phyloP scores from a whole-genome alignment of 2,329 filamentous ascomycete species.

The Ophiostoma himal-ulmi region DNA sequence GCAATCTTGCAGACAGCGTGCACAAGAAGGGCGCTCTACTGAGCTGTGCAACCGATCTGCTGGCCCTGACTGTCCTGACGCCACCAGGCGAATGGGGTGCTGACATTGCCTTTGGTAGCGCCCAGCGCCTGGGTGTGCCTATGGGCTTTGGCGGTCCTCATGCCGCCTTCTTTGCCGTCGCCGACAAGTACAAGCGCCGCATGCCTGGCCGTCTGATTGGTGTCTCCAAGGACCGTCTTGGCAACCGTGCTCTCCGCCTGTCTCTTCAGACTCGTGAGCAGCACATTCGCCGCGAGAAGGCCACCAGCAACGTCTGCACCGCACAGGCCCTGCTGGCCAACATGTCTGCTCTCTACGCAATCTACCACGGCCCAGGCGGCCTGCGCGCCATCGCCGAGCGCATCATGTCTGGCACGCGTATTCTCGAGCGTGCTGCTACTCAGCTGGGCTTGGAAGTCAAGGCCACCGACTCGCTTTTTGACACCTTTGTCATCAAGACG shows the following conservation, averaged over 20 bases:
- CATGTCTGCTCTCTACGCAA: slow-evolving; percentile 90
- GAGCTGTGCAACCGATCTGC: slow-evolving; percentile 80
- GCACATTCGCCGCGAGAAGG: slow-evolving; percentile 93
- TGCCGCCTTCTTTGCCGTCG: slow-evolving; percentile 90
- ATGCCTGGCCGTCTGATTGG: slow-evolving; percentile 88
- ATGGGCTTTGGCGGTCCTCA: slow-evolving; percentile 93
- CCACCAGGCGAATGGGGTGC: slow-evolving; percentile 92
- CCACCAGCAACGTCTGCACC: slow-evolving; percentile 95
- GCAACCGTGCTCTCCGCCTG: slow-evolving; percentile 72
- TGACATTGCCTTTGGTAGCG: slow-evolving; percentile 89
- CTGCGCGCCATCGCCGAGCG: slow-evolving; percentile 77
- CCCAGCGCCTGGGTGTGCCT: slow-evolving; percentile 86
- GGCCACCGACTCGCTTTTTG: slow-evolving; percentile 46
- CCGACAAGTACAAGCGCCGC: slow-evolving; percentile 88
- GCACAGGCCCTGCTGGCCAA: slow-evolving; percentile 91
- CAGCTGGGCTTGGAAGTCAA: slow-evolving; percentile 54
- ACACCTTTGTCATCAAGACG: slow-evolving; percentile 68
- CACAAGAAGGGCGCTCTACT: slow-evolving; percentile 75
- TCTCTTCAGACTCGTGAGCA: slow-evolving; percentile 91
- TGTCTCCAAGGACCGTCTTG: slow-evolving; percentile 83
- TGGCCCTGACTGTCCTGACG: slow-evolving; percentile 79
- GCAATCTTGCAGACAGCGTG: slow-evolving; percentile 64
- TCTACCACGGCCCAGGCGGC: slow-evolving; percentile 85
- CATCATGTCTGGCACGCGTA: slow-evolving; percentile 63
- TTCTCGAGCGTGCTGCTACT: slow-evolving; percentile 60